Conservation (phyloP, 176 grass and related monocot species). For the Phragmites australis region DNA sequence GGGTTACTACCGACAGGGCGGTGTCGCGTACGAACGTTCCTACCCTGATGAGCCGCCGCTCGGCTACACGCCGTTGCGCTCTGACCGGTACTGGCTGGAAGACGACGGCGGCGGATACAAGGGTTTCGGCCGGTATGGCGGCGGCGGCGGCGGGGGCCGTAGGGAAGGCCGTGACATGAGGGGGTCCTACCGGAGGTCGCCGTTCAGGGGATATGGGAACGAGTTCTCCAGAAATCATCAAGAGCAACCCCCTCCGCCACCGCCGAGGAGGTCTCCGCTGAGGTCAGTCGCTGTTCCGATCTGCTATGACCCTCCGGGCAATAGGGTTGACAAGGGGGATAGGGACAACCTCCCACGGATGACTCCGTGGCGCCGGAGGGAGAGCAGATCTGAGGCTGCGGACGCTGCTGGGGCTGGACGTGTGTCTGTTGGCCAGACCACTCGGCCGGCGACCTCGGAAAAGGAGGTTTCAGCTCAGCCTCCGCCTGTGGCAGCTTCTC, state of each 20-base stretch:
- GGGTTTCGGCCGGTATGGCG: slow-evolving; percentile 57
- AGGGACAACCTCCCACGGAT: slow-evolving; percentile 49
- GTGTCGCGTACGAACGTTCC: slow-evolving; percentile 49
- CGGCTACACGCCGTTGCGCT: slow-evolving; percentile 61
- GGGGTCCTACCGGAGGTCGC: slow-evolving; percentile 64
- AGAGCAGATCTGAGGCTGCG: slow-evolving; percentile 54
- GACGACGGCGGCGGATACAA: slow-evolving; percentile 51
- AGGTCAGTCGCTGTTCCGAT: slow-evolving; percentile 80
- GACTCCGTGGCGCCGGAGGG: slow-evolving; percentile 61
- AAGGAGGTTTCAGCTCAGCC: slow-evolving; percentile 34
- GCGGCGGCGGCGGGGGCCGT: slow-evolving; percentile 43
- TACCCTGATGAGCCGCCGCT: slow-evolving; percentile 51
- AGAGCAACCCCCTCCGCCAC: slow-evolving; percentile 53
- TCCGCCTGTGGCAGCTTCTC: slow-evolving; percentile 11
- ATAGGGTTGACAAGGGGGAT: slow-evolving; percentile 51
- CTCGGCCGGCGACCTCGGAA: slow-evolving; percentile 24
- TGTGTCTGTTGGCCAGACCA: slow-evolving; percentile 29
- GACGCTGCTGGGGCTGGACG: slow-evolving; percentile 33
- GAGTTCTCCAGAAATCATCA: slow-evolving; percentile 55
- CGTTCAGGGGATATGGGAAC: slow-evolving; percentile 42
- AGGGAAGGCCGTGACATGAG: slow-evolving; percentile 58
- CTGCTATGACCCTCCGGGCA: slow-evolving; percentile 49
- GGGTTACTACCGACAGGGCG: slow-evolving; percentile 59
- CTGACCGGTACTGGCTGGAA: slow-evolving; percentile 64
- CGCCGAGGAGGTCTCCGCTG: slow-evolving; percentile 55